Evolutionary conservation across 331 rosid genomes (phyloP), one percentile per base, ranked within the genome.

Genomic region (Erythrophleum ivorense): DNA sequence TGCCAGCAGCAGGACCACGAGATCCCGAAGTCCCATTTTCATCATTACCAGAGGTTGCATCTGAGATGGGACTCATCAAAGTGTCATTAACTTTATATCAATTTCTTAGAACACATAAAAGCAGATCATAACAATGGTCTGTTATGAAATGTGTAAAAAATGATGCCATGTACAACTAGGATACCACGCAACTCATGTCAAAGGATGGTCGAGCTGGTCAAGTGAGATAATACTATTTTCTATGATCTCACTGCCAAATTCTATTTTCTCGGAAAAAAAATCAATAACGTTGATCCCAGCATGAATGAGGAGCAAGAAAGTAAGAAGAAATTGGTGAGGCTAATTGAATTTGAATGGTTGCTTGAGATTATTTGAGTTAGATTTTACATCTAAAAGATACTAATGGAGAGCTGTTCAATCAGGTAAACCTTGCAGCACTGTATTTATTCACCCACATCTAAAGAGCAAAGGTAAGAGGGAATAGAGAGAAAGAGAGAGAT

Each of bases 41-140:
- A 60, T 82, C 70, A 75, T 64, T 74, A 52, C 72, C 89, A 29
- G 85, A 78, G 57, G 52, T 87, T 88, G 81, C 82, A 84, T 87
- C 88, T 85, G 86, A 53, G 71, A 78, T 31, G 7, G 66, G 29
- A 84, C 71, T 52, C 48, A 33, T 55, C 72, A 52, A 84, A 71
- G 70, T 34, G 24, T 36, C 18, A 53, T 38, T 46, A 79, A 46
- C 62, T 72, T 50, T 1, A 14, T 46, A 65, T 46, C 43, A 72
- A 54, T 70, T 73, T 76, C 24, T 12, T 19, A 38, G 50, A 70
- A 81, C 10, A n/a, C 36, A 19, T 5, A 48, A 63, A 53, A 65
- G 64, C 38, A 21, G 10, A 77, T 33, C 11, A 34, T 9, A 1
- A 13, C 43, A 52, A 34, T 9, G 18, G 64, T 31, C 9, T 18